Conservation (phyloP, 2,329 filamentous ascomycete genomes). For the Malbranchea zuffiana region DNA sequence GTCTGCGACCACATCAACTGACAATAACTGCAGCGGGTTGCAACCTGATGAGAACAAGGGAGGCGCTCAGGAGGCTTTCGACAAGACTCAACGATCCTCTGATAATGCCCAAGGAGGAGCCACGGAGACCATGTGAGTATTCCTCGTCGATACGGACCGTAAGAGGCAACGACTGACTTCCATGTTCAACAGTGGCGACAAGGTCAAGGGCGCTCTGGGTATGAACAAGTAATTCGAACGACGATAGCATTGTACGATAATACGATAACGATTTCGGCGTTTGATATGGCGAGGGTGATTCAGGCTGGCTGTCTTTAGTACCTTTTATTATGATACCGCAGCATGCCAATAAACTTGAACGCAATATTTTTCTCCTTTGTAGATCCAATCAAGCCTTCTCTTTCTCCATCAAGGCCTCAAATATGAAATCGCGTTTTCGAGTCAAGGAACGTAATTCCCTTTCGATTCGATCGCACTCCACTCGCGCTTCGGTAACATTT, state of each 20-base stretch:
- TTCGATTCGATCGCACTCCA: slow-evolving; percentile 58
- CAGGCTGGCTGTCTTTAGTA: neutral
- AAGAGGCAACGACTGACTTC: neutral
- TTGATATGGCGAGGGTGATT: slow-evolving; percentile 2
- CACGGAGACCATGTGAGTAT: slow-evolving; percentile 31
- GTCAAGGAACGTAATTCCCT: slow-evolving; percentile 52
- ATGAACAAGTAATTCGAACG: slow-evolving; percentile 19
- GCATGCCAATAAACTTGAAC: slow-evolving; percentile 3
- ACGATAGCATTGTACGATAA: slow-evolving; percentile 3
- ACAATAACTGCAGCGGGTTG: slow-evolving; percentile 26
- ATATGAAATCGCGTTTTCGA: slow-evolving; percentile 57
- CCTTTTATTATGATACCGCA: slow-evolving; percentile 10
- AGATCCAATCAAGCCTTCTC: neutral
- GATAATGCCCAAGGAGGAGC: slow-evolving; percentile 33
- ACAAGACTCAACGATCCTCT: slow-evolving; percentile 39
- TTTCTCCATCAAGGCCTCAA: slow-evolving; percentile 57
- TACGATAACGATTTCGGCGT: slow-evolving; percentile 5
- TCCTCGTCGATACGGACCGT: too few species aligned
- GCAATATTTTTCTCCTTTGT: slow-evolving; percentile 1
- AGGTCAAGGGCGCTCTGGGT: slow-evolving; percentile 36
- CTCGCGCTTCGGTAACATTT: slow-evolving; percentile 55
- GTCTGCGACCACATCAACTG: neutral
- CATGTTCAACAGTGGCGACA: slow-evolving; percentile 28
- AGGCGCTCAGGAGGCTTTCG: slow-evolving; percentile 40
- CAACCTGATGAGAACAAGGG: slow-evolving; percentile 48